Evolutionary conservation across 345 rosid genomes (phyloP), one percentile per base, ranked within the genome.

Genomic region (Rhizophora mangle): DNA sequence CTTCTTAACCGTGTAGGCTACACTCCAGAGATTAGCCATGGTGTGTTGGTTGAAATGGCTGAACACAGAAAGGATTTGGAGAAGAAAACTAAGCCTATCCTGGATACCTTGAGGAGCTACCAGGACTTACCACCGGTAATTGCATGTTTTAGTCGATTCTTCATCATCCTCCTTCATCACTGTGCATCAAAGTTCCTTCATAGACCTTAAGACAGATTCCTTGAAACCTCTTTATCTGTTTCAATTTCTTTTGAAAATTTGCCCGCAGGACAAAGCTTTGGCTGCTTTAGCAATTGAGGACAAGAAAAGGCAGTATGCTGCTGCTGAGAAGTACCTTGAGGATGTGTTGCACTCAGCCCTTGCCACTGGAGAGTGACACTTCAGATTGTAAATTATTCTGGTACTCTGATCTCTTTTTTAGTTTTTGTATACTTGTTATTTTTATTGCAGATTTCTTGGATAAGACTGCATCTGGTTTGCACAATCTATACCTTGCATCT

Each of bases 91-190:
- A 92, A 89, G 63, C 99, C 97, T 34, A 91, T 95, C 59, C 72
- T 88, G 43, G 97, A 92, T 76, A 92, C 96, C 57, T 74, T 94
- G 77, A 85, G 96, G 79, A 91, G 96, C 82, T 94, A 94, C 85
- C 96, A 94, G 74, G 99, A 94, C 80, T 82, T 94, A 73, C 97
- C 97, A 26, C 97, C 97, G 76, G 97, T 94, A 87, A 79, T 63
- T 37, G 10, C 60, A 10, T 57, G 11, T 60, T 53, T 32, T 31
- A 51, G 20, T 60, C 30, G 19, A 67, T n/a, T 10, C 26, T 24
- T 7, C 72, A 49, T 30, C 60, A 18, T 36, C 54, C 22, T 43
- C 6, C 19, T 43, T 13, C 49, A 15, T 43, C 49, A 43, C 52
- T 24, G 18, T 26, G 18, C 37, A 49, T 69, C 10, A 1, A 8